Base-by-base conservation (phyloP, 2,329 filamentous ascomycete species). In the Didymosphaeria variabile region DNA sequence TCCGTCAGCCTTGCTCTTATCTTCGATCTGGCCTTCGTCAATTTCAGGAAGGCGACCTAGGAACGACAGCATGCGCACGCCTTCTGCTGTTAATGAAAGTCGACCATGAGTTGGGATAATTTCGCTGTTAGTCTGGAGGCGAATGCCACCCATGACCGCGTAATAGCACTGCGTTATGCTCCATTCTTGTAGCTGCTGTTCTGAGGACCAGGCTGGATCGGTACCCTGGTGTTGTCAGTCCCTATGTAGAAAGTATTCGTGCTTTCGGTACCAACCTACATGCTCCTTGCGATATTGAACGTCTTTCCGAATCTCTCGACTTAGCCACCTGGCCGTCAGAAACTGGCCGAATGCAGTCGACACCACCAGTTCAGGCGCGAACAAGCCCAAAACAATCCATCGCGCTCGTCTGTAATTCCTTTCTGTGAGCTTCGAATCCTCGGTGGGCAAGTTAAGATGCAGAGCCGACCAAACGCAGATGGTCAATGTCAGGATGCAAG, bases 1-100 rank as follows among this genome's bases (percentile, higher is more conserved):
- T 5, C 65, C 66, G 52, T 75, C 70, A 12, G 71, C 69, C 45
- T 73, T 71, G 54, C 65, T 69, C 52, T 72, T 72, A 38, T 72
- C 70, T 8, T 54, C 47, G 9, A 72, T 64, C 21, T 69, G 58
- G 26, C 52, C 58, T 31, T 69, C 61, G 6, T 54, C 19, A 13
- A 72, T 57, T 1, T 59, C 42, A 3, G 69, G 69, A 15, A 71
- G 54, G 8, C 61, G 64, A 31, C 63, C 66, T 26, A 71, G 55
- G 21, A 71, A 71, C 4, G 67, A 69, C 31, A 71, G 60, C 15
- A 70, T 58, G 21, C 67, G 67, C n/a, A 64, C 55, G 5, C 69
- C 67, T 58, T 71, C 66, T 32, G 69, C 64, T 10, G 67, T 70
- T 12, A 71, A 54, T 17, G 60, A 68, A 19, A 70, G 61, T 17